phyloP scores from a whole-genome alignment of 2,329 filamentous ascomycete genomes.

The Colletotrichum graminicola region DNA sequence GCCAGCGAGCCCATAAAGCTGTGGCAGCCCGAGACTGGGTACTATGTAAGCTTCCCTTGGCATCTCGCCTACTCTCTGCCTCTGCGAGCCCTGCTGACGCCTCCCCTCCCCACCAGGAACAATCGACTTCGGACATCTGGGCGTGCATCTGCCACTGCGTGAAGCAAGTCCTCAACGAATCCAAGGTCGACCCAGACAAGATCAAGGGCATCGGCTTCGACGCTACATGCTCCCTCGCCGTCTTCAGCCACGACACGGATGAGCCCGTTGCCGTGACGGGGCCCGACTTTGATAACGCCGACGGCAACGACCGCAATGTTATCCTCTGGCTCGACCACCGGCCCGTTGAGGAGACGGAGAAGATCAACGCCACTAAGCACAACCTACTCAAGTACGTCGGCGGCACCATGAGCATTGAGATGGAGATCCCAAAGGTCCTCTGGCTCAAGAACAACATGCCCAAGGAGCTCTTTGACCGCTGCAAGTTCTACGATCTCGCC shows the following conservation, averaged over 20 bases:
- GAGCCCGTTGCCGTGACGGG: conserved; percentile 93
- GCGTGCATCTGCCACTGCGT: conserved; percentile 91
- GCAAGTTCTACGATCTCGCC: conserved; percentile 96
- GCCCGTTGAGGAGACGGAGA: conserved; percentile 88
- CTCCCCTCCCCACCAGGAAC: conserved; percentile 69
- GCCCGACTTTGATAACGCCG: conserved; percentile 80
- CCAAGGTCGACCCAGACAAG: conserved; percentile 78
- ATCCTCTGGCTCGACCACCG: conserved; percentile 98
- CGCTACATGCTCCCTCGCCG: conserved; percentile 95
- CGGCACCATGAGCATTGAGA: conserved; percentile 98
- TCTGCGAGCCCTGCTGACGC: conserved; percentile 16
- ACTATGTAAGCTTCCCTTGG: conserved; percentile 68
- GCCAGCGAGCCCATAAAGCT: conserved; percentile 82
- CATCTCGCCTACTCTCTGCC: not conserved
- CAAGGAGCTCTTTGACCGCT: conserved; percentile 86
- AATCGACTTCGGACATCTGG: conserved; percentile 99
- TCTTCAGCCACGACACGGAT: conserved; percentile 90
- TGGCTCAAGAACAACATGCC: conserved; percentile 99
- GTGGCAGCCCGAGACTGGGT: conserved; percentile 82
- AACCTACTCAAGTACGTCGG: conserved; percentile 96
- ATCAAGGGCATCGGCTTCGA: conserved; percentile 97
- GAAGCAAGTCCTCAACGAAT: conserved; percentile 83
- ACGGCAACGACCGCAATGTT: conserved; percentile 90
- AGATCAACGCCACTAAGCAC: conserved; percentile 93
- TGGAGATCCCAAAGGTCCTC: conserved; percentile 98